These are phyloP conservation scores for Allium cepa DNA, from an alignment of 106 monocot genomes.

Conservation along the genomic window DNA sequence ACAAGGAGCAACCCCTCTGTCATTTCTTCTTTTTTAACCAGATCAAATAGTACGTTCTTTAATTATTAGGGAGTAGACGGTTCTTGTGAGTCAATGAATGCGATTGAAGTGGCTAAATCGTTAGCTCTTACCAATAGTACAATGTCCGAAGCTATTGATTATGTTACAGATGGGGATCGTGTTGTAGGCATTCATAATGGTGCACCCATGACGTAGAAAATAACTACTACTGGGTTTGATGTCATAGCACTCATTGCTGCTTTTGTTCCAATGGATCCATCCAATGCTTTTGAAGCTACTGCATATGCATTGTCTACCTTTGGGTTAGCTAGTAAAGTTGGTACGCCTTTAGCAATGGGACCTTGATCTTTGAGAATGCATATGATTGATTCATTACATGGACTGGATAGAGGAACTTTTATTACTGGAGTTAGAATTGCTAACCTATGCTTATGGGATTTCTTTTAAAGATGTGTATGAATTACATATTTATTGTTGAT, in stretches of 20 bases:
- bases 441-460: conserved; percentile 3
- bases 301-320: conserved; percentile 69
- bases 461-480: background rate
- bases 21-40: too few relatives aligned
- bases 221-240: conserved; percentile 72
- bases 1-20: too few relatives aligned
- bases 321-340: conserved; percentile 66
- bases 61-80: conserved; percentile 72
- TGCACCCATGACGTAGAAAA: conserved; percentile 76
- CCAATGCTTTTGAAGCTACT: conserved; percentile 42
- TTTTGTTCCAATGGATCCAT: conserved; percentile 61
- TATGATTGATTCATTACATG: conserved; percentile 64
- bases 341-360: conserved; percentile 47
- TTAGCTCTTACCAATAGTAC: conserved; percentile 26
- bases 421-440: conserved; percentile 37
- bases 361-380: conserved; percentile 68
- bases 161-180: conserved; percentile 37
- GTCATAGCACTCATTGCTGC: conserved; percentile 80
- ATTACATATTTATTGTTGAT: background rate
- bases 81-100: conserved; percentile 59
- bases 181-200: conserved; percentile 47
- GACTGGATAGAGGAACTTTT: conserved; percentile 41
- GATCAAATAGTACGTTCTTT: background rate
- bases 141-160: conserved; percentile 50
- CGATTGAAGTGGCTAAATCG: conserved; percentile 44